Conservation (phyloP, 2,329 filamentous ascomycete genomes). For the Xylariomycetidae sp. region DNA sequence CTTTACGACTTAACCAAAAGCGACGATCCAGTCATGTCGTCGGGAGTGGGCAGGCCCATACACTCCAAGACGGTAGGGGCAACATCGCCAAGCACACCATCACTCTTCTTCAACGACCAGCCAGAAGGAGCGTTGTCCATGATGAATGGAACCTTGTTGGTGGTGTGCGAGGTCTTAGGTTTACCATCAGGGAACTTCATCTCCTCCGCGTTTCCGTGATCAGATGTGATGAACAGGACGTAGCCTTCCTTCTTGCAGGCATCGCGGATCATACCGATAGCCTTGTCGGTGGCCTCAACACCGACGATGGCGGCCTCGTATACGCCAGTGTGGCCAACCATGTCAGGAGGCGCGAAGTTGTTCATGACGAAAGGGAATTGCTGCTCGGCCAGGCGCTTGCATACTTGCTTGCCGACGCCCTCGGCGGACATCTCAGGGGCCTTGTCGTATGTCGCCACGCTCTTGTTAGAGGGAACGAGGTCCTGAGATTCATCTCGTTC, state of each 20-base stretch:
- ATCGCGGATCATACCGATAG: slow-evolving; percentile 88
- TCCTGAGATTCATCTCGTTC: slow-evolving; percentile 77
- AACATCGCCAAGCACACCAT: slow-evolving; percentile 91
- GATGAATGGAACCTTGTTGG: slow-evolving; percentile 95
- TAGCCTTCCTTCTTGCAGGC: slow-evolving; percentile 92
- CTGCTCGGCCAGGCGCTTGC: slow-evolving; percentile 77
- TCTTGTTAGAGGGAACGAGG: slow-evolving; percentile 81
- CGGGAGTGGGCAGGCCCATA: slow-evolving; percentile 87
- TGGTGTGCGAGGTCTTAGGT: slow-evolving; percentile 97
- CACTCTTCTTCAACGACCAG: slow-evolving; percentile 76
- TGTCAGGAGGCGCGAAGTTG: slow-evolving; percentile 98
- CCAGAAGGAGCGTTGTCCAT: slow-evolving; percentile 95
- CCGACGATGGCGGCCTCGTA: slow-evolving; percentile 91
- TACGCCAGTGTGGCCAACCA: slow-evolving; percentile 98
- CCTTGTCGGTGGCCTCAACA: slow-evolving; percentile 82
- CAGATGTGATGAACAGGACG: slow-evolving; percentile 88
- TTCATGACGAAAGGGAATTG: slow-evolving; percentile 98
- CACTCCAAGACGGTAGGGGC: slow-evolving; percentile 87
- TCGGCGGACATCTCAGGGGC: slow-evolving; percentile 95
- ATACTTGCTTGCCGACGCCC: slow-evolving; percentile 82
- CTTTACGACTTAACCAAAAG: slow-evolving; percentile 69
- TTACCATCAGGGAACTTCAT: slow-evolving; percentile 96
- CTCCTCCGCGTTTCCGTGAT: slow-evolving; percentile 98
- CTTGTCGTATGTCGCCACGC: slow-evolving; percentile 88
- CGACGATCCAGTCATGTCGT: slow-evolving; percentile 86